These are phyloP conservation scores for Talaromyces adpressus DNA, from an alignment of 495 filamentous ascomycete genomes.

Conservation along the genomic window DNA sequence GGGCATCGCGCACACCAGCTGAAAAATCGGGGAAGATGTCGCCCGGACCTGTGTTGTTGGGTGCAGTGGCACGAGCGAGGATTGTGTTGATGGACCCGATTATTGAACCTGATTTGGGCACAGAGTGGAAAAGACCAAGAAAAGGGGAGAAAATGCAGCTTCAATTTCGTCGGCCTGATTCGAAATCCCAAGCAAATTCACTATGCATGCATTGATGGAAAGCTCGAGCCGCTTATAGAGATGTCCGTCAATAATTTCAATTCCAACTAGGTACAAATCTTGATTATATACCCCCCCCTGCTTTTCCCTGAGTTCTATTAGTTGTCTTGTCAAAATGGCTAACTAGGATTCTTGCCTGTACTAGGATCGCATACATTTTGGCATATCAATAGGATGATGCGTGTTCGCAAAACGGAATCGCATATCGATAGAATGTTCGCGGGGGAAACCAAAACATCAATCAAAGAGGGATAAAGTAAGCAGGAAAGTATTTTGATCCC, in stretches of 20 bases:
- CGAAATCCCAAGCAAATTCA: neutral
- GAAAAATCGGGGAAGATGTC: slow-evolving; percentile 56
- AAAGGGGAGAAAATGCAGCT: neutral
- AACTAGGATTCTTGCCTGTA: neutral
- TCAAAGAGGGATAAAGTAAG: neutral
- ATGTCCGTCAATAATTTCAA: neutral
- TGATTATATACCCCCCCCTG: neutral
- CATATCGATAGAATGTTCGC: neutral
- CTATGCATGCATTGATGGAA: neutral
- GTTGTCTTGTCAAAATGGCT: neutral
- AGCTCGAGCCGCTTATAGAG: neutral
- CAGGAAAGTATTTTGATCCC: neutral
- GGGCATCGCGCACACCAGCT: slow-evolving; percentile 28
- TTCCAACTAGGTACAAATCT: neutral
- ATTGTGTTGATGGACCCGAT: slow-evolving; percentile 51
- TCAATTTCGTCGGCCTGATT: neutral
- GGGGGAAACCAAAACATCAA: neutral
- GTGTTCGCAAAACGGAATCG: neutral
- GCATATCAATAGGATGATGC: too few species aligned
- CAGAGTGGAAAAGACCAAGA: neutral
- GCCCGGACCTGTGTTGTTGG: slow-evolving; percentile 53
- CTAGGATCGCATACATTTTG: neutral
- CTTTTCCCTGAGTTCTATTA: neutral
- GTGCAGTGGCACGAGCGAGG: slow-evolving; percentile 48
- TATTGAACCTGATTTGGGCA: slow-evolving; percentile 15